These are phyloP conservation scores for Aspergillus cristatus DNA, from an alignment of 495 filamentous ascomycete genomes.

Conservation along the genomic window DNA sequence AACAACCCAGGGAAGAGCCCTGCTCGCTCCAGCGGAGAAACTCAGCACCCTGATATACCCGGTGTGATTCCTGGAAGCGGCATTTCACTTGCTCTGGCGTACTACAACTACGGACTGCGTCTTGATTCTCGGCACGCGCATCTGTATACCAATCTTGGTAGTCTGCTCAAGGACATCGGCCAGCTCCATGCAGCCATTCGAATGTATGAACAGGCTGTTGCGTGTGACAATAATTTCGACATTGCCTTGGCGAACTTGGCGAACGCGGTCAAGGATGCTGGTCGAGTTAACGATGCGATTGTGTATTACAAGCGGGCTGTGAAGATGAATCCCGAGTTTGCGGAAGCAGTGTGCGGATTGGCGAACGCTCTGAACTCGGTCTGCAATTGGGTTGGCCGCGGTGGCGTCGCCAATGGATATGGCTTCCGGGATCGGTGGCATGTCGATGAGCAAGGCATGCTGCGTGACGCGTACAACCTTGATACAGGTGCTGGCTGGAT, in stretches of 20 bases:
- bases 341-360: conserved; percentile 92
- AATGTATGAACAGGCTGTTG: conserved; percentile 95
- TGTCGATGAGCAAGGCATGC: conserved; percentile 77
- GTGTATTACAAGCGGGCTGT: conserved; percentile 87
- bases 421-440: conserved; percentile 88
- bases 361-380: conserved; percentile 96
- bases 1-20: conserved; percentile 47
- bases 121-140: conserved; percentile 92
- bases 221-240: conserved; percentile 86
- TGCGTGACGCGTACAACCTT: conserved; percentile 60
- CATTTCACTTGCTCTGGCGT: conserved; percentile 77
- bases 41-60: conserved; percentile 49
- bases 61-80: conserved; percentile 82
- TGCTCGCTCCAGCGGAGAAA: conserved; percentile 24
- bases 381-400: conserved; percentile 88
- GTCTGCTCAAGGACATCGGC: conserved; percentile 92
- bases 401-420: conserved; percentile 63
- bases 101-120: conserved; percentile 85
- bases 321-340: conserved; percentile 84
- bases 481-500: conserved; percentile 70
- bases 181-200: conserved; percentile 84
- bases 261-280: conserved; percentile 97
- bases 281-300: conserved; percentile 85
- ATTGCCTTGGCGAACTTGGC: conserved; percentile 95
- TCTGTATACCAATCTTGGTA: conserved; percentile 93